Percentiles rank a stretch among this genome's conserved stretches.
phyloP scores from a whole-genome alignment of 2,329 filamentous ascomycete genomes.

The Coccinonectria pachysandricola region DNA sequence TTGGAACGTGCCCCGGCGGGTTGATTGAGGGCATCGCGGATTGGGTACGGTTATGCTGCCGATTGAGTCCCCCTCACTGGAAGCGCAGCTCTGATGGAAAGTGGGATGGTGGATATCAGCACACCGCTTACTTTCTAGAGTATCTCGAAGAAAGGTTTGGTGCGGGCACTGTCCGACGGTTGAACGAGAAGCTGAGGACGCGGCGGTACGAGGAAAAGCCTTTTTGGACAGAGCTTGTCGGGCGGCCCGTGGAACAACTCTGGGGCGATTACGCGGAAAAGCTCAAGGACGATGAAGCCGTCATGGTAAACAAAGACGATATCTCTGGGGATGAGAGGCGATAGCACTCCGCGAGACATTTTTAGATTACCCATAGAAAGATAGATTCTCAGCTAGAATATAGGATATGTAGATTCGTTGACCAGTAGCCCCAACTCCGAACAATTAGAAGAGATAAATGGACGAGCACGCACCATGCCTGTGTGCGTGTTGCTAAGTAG shows the following conservation, averaged over 20 bases:
- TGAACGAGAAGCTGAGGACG: slow-evolving; percentile 59
- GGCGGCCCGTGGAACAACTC: slow-evolving; percentile 53
- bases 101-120: slow-evolving; percentile 89
- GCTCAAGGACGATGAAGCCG: slow-evolving; percentile 7
- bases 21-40: slow-evolving; percentile 88
- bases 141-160: slow-evolving; percentile 66
- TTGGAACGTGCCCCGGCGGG: slow-evolving; percentile 55
- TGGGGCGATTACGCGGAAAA: slow-evolving; percentile 60
- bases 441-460: too few relatives aligned
- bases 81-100: slow-evolving; percentile 43
- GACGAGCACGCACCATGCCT: too few relatives aligned
- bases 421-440: too few relatives aligned
- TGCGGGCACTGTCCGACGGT: slow-evolving; percentile 44
- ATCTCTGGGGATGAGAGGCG: slow-evolving; percentile 1
- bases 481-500: too few relatives aligned
- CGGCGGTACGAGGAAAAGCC: slow-evolving; percentile 51
- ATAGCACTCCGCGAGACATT: slow-evolving; percentile 1
- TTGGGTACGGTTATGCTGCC: slow-evolving; percentile 72
- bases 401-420: background rate
- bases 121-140: slow-evolving; percentile 83
- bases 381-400: background rate
- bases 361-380: too few relatives aligned
- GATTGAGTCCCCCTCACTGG: slow-evolving; percentile 77
- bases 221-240: slow-evolving; percentile 62
- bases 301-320: slow-evolving; percentile 4